phyloP scores from a whole-genome alignment of 176 grass and related monocot species.

The Musa troglodytarum region DNA sequence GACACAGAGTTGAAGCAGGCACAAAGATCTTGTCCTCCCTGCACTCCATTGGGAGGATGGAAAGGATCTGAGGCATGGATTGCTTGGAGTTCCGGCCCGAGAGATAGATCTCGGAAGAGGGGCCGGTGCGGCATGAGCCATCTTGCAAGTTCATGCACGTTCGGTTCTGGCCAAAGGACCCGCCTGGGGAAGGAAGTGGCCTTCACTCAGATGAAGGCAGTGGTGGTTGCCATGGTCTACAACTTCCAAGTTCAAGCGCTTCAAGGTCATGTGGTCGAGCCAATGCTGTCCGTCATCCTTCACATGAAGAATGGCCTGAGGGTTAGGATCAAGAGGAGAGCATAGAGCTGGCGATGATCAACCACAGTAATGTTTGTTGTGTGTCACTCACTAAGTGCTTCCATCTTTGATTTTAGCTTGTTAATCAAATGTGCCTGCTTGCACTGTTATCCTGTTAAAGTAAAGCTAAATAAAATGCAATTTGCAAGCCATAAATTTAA shows the following conservation, averaged over 20 bases:
- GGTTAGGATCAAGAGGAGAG: slow-evolving; percentile 12
- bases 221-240: slow-evolving; percentile 12
- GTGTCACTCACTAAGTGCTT: no score
- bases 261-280: slow-evolving; percentile 13
- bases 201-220: slow-evolving; percentile 16
- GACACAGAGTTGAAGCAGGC: not conserved
- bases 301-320: slow-evolving; percentile 12
- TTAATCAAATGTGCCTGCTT: no score
- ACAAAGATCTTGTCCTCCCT: not conserved
- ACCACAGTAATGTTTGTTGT: no score
- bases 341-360: not conserved
- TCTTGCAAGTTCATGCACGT: slow-evolving; percentile 10
- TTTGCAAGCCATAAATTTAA: no score
- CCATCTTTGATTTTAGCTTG: no score
- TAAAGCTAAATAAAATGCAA: no score
- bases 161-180: slow-evolving; percentile 5
- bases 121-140: slow-evolving; percentile 6
- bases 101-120: slow-evolving; percentile 17
- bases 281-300: slow-evolving; percentile 14
- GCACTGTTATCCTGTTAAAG: no score
- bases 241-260: slow-evolving; percentile 8
- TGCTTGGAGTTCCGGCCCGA: slow-evolving; percentile 17
- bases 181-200: slow-evolving; percentile 19
- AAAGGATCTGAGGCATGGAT: slow-evolving; percentile 1
- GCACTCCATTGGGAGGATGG: slow-evolving; percentile 9